These are phyloP conservation scores for Agapanthus africanus DNA, from an alignment of 106 monocot species.

Conservation along the genomic window DNA sequence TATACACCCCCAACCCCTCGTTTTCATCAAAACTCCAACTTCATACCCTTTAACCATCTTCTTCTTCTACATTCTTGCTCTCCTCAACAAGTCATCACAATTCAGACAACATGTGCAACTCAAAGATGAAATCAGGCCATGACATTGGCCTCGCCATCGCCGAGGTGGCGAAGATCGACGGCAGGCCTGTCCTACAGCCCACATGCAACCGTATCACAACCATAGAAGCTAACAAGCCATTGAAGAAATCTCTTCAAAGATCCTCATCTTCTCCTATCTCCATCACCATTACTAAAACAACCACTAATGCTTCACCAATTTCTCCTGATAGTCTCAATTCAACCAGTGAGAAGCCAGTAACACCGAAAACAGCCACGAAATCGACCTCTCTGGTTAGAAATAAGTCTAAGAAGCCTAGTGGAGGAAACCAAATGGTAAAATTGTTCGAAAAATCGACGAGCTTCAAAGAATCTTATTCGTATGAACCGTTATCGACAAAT, in stretches of 20 bases:
- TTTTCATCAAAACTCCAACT: too few species aligned
- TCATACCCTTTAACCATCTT: too few species aligned
- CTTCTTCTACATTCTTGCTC: background rate
- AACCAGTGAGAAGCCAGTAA: slow-evolving; percentile 24
- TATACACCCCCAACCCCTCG: too few species aligned
- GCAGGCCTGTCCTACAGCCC: slow-evolving; percentile 44
- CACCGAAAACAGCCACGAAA: slow-evolving; percentile 2
- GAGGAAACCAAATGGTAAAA: background rate
- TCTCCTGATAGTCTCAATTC: slow-evolving; percentile 18
- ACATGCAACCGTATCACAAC: slow-evolving; percentile 35
- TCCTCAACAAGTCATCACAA: background rate
- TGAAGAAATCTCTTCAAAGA: slow-evolving; percentile 36
- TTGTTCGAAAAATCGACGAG: background rate
- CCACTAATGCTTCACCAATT: background rate
- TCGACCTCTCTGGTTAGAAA: slow-evolving; percentile 13
- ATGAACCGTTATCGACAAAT: slow-evolving; percentile 16
- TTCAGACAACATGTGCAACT: slow-evolving; percentile 44
- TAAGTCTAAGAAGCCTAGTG: slow-evolving; percentile 38
- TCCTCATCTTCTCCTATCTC: slow-evolving; percentile 14
- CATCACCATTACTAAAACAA: background rate
- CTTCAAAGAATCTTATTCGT: background rate
- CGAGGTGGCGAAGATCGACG: slow-evolving; percentile 35
- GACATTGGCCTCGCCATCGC: slow-evolving; percentile 9
- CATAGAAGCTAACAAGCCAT: slow-evolving; percentile 1
- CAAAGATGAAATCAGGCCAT: slow-evolving; percentile 38